Evolutionary conservation across 257 asterid species (phyloP), one percentile per base, ranked within the genome.

Genomic region (Linderniella brevidens): DNA sequence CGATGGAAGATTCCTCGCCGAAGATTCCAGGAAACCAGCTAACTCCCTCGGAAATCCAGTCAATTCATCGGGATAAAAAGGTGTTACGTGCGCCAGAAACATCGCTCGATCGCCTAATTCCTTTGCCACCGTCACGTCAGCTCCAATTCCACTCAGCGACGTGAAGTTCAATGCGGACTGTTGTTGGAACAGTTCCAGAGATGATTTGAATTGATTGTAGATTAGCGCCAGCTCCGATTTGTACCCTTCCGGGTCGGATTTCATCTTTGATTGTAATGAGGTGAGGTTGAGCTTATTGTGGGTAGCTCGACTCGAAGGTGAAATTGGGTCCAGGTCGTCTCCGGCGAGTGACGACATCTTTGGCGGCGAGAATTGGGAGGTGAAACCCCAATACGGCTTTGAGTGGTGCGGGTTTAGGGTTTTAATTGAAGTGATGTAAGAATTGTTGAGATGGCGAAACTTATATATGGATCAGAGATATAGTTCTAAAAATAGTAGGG

Each of bases 231-330:
- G 68, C 68, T 84, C 97, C 37, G 81, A 51, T 1, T 41, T 61
- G 45, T 84, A 88, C n/a, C 95, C 94, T 59, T 84, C 94, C 6
- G 94, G 94, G 59, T 88, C 95, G 40, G 57, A 29, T 67, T 88
- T 88, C 90, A 88, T 88, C 17, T 72, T 84, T 44, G 92, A 74
- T 35, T 80, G 98, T 3, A 84, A 68, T 5, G 65, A 19, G 13
- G 87, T 71, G 13, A 84, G 79, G 63, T 68, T 78, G 44, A 80
- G 73, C 68, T 72, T 82, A 32, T 67, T 84, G 32, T 25, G 32
- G 5, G 90, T 55, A 3, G 67, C 56, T 7, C 69, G 52, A 1
- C 98, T 83, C 0, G 92, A 78, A 1, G 93, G 74, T 0, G 70
- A 47, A 5, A 86, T 68, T 2, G 78, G 70, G 37, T 69, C 83